A percentile compares a stretch with the other conserved stretches of the same genome.
Conservation (phyloP, 805 yeast genomes). For the Isabelozyma heimii region DNA sequence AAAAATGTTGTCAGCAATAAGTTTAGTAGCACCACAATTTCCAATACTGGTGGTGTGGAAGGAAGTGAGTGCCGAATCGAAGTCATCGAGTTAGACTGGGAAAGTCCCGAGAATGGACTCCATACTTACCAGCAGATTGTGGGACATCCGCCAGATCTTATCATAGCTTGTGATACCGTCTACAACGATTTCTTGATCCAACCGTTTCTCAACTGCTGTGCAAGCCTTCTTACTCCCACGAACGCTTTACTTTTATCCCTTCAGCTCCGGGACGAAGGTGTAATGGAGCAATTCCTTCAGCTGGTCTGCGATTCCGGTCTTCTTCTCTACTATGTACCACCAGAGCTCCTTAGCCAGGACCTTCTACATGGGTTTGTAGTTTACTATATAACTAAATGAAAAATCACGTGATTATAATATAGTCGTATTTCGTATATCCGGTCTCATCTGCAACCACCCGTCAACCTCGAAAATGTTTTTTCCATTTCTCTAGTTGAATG, state of each 20-base stretch:
- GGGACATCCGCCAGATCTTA: conserved; percentile 35
- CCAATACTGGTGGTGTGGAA: not conserved
- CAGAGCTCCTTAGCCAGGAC: conserved; percentile 22
- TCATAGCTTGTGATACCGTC: conserved; percentile 64
- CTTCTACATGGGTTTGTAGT: conserved; percentile 46
- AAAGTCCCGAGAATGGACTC: conserved; percentile 36
- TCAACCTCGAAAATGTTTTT: not conserved
- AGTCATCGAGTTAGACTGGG: conserved; percentile 63
- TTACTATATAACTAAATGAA: conserved; percentile 23
- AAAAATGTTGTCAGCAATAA: conserved; percentile 24
- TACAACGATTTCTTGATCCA: conserved; percentile 61
- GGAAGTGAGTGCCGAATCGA: conserved; percentile 26
- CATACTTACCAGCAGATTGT: conserved; percentile 12
- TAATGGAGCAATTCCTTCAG: conserved; percentile 46
- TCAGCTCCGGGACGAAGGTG: conserved; percentile 53
- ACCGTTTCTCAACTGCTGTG: conserved; percentile 44
- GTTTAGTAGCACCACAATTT: conserved; percentile 2
- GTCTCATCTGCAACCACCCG: not conserved
- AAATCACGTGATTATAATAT: not conserved
- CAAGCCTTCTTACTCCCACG: conserved; percentile 29
- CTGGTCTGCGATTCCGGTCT: conserved; percentile 29
- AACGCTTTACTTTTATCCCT: conserved; percentile 42
- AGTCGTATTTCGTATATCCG: not conserved
- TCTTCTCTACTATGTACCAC: conserved; percentile 30
- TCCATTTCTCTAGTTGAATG: not conserved